A percentile compares a stretch with the other conserved stretches of the same genome.
These are phyloP conservation scores for Vinca minor DNA, from an alignment of 257 asterid genomes.

Conservation along the genomic window DNA sequence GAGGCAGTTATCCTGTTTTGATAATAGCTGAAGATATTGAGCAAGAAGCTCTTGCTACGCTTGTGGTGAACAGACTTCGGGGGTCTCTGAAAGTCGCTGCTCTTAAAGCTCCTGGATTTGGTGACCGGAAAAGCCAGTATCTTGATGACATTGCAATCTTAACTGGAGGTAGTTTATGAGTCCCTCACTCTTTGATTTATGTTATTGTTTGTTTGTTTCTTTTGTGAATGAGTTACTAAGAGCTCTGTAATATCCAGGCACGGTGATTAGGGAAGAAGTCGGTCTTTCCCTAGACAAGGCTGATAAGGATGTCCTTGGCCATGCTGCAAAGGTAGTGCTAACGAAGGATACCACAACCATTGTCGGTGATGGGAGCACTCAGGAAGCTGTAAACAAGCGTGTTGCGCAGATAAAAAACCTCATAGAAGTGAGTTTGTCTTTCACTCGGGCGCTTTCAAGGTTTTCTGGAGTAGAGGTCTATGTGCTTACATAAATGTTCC, in stretches of 20 bases:
- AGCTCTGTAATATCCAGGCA: conserved; percentile 39
- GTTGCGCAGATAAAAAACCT: conserved; percentile 79
- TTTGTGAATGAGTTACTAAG: not conserved
- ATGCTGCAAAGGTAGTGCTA: conserved; percentile 90
- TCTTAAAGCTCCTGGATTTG: conserved; percentile 98
- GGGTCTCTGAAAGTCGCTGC: conserved; percentile 93
- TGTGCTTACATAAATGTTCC: not conserved
- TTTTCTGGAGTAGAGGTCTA: not conserved
- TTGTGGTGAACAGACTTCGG: conserved; percentile 88
- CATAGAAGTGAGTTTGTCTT: conserved; percentile 50
- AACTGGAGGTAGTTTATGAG: conserved; percentile 64
- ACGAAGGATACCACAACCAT: conserved; percentile 86
- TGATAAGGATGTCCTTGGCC: conserved; percentile 79
- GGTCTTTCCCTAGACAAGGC: conserved; percentile 87
- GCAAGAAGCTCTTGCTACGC: conserved; percentile 96
- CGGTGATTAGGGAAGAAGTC: conserved; percentile 88
- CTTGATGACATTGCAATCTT: conserved; percentile 91
- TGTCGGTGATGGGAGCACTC: conserved; percentile 96
- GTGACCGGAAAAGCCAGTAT: conserved; percentile 92
- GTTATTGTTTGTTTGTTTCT: not conserved
- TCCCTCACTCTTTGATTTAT: not conserved
- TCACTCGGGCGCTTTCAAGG: not conserved
- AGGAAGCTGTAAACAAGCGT: conserved; percentile 76
- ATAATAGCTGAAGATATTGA: conserved; percentile 96
- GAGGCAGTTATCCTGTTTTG: conserved; percentile 72